These are phyloP conservation scores for Wickerhamiella parazyma DNA, from an alignment of 805 yeast genomes.

Conservation along the genomic window DNA sequence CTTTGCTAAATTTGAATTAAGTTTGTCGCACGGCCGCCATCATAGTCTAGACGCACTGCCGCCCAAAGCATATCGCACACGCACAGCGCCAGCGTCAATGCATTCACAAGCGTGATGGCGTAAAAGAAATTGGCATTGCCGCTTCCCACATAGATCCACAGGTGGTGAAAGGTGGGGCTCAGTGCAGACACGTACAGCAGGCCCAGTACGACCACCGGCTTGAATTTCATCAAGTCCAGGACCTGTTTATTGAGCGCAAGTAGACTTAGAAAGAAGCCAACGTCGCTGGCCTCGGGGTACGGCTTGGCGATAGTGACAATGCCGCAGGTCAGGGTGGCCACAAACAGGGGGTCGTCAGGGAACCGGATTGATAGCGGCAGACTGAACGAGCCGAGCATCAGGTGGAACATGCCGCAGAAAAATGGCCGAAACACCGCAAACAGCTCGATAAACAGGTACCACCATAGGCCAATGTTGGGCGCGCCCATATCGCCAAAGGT, in stretches of 20 bases:
- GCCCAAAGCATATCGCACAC: conserved; percentile 77
- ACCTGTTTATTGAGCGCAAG: conserved; percentile 35
- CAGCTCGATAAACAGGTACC: conserved; percentile 96
- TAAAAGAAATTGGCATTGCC: conserved; percentile 95
- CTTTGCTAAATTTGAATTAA: conserved; percentile 17
- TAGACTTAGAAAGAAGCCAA: conserved; percentile 42
- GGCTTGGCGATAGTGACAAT: conserved; percentile 57
- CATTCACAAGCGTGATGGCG: conserved; percentile 77
- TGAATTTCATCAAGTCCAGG: conserved; percentile 31
- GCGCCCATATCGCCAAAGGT: conserved; percentile 48
- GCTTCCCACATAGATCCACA: conserved; percentile 88
- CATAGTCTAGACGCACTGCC: conserved; percentile 52
- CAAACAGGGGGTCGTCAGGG: conserved; percentile 43
- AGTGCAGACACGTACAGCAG: conserved; percentile 43
- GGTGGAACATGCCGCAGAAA: conserved; percentile 69
- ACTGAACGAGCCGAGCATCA: conserved; percentile 52
- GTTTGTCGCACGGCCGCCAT: conserved; percentile 25
- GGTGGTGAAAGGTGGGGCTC: conserved; percentile 79
- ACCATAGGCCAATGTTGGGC: conserved; percentile 94
- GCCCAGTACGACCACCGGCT: conserved; percentile 38
- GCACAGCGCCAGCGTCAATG: conserved; percentile 52
- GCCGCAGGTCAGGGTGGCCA: conserved; percentile 36
- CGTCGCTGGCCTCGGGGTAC: conserved; percentile 75
- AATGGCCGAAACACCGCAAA: conserved; percentile 79
- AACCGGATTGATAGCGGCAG: conserved; percentile 67